Evolutionary conservation across 2,329 filamentous ascomycete species (phyloP).

Genomic region (Diaporthe eres): DNA sequence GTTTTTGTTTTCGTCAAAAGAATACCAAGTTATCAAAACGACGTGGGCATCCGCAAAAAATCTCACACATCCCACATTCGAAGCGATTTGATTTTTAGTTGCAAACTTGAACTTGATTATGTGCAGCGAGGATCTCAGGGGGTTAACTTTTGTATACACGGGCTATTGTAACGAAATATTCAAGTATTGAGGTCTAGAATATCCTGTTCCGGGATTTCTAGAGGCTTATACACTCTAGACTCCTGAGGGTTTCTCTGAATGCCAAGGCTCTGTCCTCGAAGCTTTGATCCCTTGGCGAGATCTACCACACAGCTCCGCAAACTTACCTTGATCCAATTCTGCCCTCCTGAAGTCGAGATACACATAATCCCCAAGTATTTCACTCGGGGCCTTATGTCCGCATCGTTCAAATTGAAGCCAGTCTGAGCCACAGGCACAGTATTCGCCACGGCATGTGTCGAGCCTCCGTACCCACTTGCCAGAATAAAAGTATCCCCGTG

Average conservation of each 20-base stretch:
- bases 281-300: not conserved
- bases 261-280: constrained; percentile 11
- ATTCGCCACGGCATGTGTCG: constrained; percentile 25
- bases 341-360: constrained; percentile 26
- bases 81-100: not conserved
- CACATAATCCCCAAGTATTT: constrained; percentile 1
- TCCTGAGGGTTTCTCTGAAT: not conserved
- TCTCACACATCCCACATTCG: not conserved
- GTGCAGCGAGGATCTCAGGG: not conserved
- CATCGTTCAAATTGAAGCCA: constrained; percentile 16
- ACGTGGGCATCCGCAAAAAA: not conserved
- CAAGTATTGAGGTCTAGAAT: not conserved
- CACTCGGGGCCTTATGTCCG: not conserved
- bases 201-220: not conserved
- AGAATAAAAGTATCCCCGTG: constrained; percentile 13
- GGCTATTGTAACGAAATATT: not conserved
- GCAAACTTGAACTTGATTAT: not conserved
- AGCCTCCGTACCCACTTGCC: constrained; percentile 12
- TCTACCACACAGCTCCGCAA: not conserved
- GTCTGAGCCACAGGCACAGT: constrained; percentile 20
- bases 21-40: constrained; percentile 3
- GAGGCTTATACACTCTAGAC: not conserved
- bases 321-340: constrained; percentile 10
- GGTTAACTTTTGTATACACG: not conserved
- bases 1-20: not conserved